phyloP scores from a whole-genome alignment of 2,329 filamentous ascomycete genomes.

The Aphanocladium album region DNA sequence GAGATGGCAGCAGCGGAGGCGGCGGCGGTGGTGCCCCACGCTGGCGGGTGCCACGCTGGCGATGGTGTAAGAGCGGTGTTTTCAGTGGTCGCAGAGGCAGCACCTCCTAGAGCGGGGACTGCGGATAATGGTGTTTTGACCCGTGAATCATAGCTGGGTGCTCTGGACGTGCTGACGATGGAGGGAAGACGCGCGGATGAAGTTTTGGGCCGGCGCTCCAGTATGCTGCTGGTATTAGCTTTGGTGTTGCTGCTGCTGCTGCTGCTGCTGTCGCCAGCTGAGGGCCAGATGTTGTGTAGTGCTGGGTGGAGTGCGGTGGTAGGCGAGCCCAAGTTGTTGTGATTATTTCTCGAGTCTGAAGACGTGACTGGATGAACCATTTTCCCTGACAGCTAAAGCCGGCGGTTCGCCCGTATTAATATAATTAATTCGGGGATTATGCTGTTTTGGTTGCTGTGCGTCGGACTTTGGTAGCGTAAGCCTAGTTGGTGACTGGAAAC shows the following conservation, averaged over 20 bases:
- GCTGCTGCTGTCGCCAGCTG: not conserved
- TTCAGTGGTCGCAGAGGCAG: not conserved
- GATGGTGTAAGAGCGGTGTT: slow-evolving; percentile 4
- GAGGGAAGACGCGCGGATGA: slow-evolving; percentile 12
- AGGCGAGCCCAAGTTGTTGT: not conserved
- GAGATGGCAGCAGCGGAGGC: slow-evolving; percentile 5
- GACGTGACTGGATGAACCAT: not conserved
- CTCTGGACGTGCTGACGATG: slow-evolving; percentile 20
- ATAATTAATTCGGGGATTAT: not conserved
- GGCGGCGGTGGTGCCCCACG: slow-evolving; percentile 1
- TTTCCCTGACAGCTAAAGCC: not conserved
- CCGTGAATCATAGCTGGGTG: slow-evolving; percentile 17
- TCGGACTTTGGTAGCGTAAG: slow-evolving; percentile 8
- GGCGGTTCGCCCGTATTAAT: not conserved
- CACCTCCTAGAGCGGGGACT: slow-evolving; percentile 23
- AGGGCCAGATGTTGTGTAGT: not conserved
- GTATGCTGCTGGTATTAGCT: slow-evolving; percentile 9
- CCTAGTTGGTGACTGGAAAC: not conserved
- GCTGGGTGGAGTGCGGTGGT: slow-evolving; percentile 4
- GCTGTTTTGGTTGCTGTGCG: not conserved
- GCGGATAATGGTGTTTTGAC: slow-evolving; percentile 19
- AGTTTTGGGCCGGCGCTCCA: slow-evolving; percentile 18
- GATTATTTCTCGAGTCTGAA: not conserved
- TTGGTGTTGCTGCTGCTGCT: no score
- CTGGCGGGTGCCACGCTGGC: not conserved